Percentiles rank a stretch among this genome's conserved stretches.
Evolutionary conservation across 2,329 filamentous ascomycete genomes (phyloP).

Genomic region (Aspergillus jensenii): DNA sequence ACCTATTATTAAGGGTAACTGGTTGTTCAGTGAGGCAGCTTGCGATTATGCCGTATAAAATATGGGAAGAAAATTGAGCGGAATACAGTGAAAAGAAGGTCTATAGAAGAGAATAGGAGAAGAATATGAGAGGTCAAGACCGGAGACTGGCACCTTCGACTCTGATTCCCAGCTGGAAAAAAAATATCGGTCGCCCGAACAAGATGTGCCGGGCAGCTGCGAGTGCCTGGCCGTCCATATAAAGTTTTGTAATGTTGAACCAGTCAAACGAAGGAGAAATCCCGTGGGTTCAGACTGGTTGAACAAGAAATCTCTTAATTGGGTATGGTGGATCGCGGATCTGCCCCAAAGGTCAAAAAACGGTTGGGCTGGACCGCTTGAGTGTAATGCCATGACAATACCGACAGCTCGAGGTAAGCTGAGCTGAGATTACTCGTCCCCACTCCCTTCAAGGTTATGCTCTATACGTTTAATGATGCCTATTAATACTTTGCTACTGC

Average conservation of each 20-base stretch:
- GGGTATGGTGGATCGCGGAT: conserved; percentile 31
- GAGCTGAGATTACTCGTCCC: no score
- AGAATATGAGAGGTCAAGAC: neutral
- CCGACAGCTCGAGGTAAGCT: neutral
- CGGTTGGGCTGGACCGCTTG: conserved; percentile 33
- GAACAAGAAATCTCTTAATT: conserved; percentile 31
- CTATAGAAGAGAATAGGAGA: conserved; percentile 5
- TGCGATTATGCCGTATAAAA: conserved; percentile 1
- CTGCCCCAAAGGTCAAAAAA: conserved; percentile 36
- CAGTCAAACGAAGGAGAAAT: conserved; percentile 19
- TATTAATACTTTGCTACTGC: no score
- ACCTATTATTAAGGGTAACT: conserved; percentile 12
- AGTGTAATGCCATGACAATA: conserved; percentile 21
- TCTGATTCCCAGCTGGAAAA: conserved; percentile 11
- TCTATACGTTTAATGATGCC: no score
- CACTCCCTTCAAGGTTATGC: no score
- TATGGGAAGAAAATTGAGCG: conserved; percentile 2
- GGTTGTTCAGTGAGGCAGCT: neutral
- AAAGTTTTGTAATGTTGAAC: conserved; percentile 29
- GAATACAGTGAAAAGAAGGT: conserved; percentile 12
- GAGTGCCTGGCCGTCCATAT: conserved; percentile 6
- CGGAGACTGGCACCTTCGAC: neutral
- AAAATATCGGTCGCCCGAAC: conserved; percentile 10
- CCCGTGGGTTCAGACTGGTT: conserved; percentile 28
- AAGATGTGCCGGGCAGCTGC: conserved; percentile 4